Percentiles rank a stretch among this genome's conserved stretches.
Evolutionary conservation across 2,329 filamentous ascomycete genomes (phyloP).

Genomic region (Dactylellina cionopaga): DNA sequence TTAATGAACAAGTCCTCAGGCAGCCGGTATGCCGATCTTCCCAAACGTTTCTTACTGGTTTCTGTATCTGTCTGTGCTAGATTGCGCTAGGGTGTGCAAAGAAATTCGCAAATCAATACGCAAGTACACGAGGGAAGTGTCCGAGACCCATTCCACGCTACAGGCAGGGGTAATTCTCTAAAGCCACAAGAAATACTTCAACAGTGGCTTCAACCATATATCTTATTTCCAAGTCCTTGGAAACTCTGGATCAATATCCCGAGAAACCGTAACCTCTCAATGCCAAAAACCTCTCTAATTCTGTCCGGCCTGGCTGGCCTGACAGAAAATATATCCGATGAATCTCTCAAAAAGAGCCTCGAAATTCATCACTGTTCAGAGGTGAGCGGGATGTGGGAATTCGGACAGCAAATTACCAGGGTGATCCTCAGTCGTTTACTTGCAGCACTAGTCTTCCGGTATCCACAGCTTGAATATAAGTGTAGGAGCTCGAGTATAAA

Average conservation of each 20-base stretch:
- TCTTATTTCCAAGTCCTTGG: slow-evolving; percentile 4
- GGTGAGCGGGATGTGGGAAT: not conserved
- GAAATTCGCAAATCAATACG: slow-evolving; percentile 3
- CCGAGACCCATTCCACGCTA: not conserved
- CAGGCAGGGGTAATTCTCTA: not conserved
- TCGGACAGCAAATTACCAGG: slow-evolving; percentile 9
- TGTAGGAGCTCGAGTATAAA: no score
- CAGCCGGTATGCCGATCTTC: no score
- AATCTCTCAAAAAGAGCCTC: not conserved
- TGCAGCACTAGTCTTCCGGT: not conserved
- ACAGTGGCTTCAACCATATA: not conserved
- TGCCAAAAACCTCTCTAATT: not conserved
- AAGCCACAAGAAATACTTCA: slow-evolving; percentile 1
- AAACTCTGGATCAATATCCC: not conserved
- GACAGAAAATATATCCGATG: not conserved
- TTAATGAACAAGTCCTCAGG: no score
- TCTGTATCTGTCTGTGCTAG: no score
- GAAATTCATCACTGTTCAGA: not conserved
- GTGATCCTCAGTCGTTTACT: not conserved
- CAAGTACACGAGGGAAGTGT: not conserved
- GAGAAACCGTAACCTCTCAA: not conserved
- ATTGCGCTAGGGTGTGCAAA: not conserved
- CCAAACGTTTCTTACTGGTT: no score
- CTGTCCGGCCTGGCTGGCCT: not conserved
- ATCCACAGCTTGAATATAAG: no score